These are phyloP conservation scores for Sclerospora graminicola DNA, from an alignment of 352 stramenopile genomes.

Conservation along the genomic window DNA sequence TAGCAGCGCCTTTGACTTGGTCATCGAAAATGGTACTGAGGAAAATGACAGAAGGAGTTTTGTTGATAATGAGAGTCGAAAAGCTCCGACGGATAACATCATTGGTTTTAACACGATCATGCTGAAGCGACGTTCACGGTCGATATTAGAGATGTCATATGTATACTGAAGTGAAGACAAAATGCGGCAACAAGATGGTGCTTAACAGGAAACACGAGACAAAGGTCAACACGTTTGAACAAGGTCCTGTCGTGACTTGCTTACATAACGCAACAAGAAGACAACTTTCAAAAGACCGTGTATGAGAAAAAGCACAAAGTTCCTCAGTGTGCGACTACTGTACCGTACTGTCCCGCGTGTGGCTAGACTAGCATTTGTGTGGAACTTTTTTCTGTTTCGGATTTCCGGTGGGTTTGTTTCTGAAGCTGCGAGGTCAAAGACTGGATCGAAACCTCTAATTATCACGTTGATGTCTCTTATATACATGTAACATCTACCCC, in stretches of 20 bases:
- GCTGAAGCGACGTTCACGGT: constrained; percentile 29
- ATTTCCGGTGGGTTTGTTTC: constrained; percentile 85
- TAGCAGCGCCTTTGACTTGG: constrained; percentile 22
- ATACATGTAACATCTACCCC: constrained; percentile 97
- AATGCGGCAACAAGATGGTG: constrained; percentile 1
- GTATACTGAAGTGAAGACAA: constrained; percentile 9
- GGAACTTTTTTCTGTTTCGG: constrained; percentile 84
- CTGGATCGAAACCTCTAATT: constrained; percentile 60
- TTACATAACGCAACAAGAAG: constrained; percentile 15
- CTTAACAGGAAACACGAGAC: constrained; percentile 3
- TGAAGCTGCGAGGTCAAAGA: constrained; percentile 85
- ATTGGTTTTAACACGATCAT: constrained; percentile 26
- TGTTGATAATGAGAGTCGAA: constrained; percentile 5
- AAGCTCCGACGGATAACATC: constrained; percentile 9
- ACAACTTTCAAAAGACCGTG: constrained; percentile 10
- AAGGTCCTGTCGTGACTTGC: background rate
- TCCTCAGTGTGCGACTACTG: constrained; percentile 5
- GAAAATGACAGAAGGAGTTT: constrained; percentile 10
- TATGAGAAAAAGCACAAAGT: constrained; percentile 12
- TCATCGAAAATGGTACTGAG: constrained; percentile 11
- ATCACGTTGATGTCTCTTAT: constrained; percentile 72
- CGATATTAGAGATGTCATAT: constrained; percentile 30
- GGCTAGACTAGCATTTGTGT: constrained; percentile 65
- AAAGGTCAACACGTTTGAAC: constrained; percentile 1
- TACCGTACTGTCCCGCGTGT: constrained; percentile 17